phyloP scores from a whole-genome alignment of 208 protist species.

The Polymyxa betae region DNA sequence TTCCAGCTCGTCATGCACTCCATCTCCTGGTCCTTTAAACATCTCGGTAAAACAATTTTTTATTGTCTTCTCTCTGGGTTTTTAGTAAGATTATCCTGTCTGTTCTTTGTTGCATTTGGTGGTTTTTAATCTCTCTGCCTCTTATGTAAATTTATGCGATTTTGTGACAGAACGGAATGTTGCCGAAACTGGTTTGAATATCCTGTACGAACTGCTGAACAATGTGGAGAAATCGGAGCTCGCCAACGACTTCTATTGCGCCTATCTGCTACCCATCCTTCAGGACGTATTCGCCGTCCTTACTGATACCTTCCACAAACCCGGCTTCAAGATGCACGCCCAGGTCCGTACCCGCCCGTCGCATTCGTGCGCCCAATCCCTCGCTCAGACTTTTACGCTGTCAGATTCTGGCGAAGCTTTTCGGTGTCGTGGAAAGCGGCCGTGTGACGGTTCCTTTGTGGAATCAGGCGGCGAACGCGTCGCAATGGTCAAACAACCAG shows the following conservation, averaged over 20 bases:
- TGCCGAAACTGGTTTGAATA: conserved; percentile 83
- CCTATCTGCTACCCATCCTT: conserved; percentile 4
- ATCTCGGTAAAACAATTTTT: too few species aligned
- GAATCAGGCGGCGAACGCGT: neutral
- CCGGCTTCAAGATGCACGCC: conserved; percentile 75
- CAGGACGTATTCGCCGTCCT: conserved; percentile 70
- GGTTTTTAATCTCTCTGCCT: conserved; percentile 27
- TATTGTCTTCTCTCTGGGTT: too few species aligned
- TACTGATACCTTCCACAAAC: conserved; percentile 82
- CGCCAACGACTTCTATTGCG: conserved; percentile 57
- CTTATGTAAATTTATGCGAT: too few species aligned
- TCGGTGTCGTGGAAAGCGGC: conserved; percentile 72
- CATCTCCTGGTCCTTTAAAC: conserved; percentile 96
- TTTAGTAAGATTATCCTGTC: neutral
- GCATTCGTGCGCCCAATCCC: conserved; percentile 30
- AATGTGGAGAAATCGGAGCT: conserved; percentile 69
- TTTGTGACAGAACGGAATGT: conserved; percentile 86
- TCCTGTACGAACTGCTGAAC: conserved; percentile 85
- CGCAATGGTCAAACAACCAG: conserved; percentile 68
- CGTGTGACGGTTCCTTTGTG: conserved; percentile 71
- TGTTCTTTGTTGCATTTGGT: neutral
- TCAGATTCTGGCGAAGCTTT: conserved; percentile 68
- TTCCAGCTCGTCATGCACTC: conserved; percentile 87
- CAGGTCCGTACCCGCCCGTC: conserved; percentile 63
- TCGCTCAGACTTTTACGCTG: neutral